Percentiles rank a stretch among this genome's conserved stretches.
Conservation (phyloP, 768 basidiomycete species). For the Amanita fuliginea region DNA sequence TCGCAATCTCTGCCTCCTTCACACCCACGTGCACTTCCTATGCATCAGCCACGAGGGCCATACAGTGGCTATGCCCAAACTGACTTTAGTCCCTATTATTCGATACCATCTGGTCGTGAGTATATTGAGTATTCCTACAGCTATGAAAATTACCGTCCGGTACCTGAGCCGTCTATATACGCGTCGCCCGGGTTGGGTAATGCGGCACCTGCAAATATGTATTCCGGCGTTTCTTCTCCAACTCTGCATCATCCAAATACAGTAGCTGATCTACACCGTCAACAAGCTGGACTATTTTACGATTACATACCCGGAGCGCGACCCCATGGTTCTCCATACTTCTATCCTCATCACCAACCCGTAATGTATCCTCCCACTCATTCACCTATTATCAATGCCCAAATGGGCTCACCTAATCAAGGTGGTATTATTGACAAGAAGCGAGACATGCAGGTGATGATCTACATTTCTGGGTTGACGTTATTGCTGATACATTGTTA, state of each 20-base stretch:
- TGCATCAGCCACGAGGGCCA: conserved; percentile 10
- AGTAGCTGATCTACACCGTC: conserved; percentile 26
- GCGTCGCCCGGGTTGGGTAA: conserved; percentile 32
- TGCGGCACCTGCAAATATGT: conserved; percentile 34
- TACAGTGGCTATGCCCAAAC: conserved; percentile 7
- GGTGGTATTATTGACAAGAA: conserved; percentile 42
- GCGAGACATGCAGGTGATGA: conserved; percentile 40
- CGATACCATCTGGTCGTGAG: conserved; percentile 36
- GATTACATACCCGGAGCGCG: conserved; percentile 42
- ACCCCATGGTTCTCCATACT: conserved; percentile 44
- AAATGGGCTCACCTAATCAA: conserved; percentile 28
- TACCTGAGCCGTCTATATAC: conserved; percentile 41
- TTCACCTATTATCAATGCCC: conserved; percentile 43
- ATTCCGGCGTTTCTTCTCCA: conserved; percentile 34
- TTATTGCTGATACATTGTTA: conserved; percentile 5
- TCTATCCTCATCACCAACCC: conserved; percentile 44
- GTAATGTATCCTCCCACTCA: conserved; percentile 44
- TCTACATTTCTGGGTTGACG: conserved; percentile 2
- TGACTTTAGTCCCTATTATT: conserved; percentile 54
- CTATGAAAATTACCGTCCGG: conserved; percentile 29
- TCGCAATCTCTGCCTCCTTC: conserved; percentile 17
- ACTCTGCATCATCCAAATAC: conserved; percentile 28
- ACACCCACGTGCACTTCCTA: conserved; percentile 24
- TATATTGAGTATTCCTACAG: conserved; percentile 48
- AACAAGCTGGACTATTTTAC: conserved; percentile 46